phyloP scores from a whole-genome alignment of 2,329 filamentous ascomycete species.

The Epicoccum sorghinum region DNA sequence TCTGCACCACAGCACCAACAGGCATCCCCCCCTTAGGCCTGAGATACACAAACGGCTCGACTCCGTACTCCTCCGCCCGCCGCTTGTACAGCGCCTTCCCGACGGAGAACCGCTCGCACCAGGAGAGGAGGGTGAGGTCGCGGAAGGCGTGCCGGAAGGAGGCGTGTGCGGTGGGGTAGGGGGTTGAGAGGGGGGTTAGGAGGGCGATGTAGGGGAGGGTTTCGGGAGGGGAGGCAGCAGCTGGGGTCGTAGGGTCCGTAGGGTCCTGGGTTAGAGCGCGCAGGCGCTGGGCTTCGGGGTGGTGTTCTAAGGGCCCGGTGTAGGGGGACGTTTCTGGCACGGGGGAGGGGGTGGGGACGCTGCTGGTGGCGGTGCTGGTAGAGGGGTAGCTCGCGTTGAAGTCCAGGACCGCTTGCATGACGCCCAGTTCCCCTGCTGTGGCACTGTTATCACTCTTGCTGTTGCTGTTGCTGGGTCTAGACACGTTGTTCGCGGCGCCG shows the following conservation, averaged over 20 bases:
- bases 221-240: not conserved
- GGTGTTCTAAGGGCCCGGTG: not conserved
- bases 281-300: conserved; percentile 19
- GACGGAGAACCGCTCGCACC: conserved; percentile 49
- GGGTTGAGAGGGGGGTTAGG: conserved; percentile 38
- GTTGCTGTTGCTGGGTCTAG: not conserved
- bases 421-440: not conserved
- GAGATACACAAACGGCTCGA: conserved; percentile 40
- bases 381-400: not conserved
- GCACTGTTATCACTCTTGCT: not conserved
- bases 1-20: too few relatives aligned
- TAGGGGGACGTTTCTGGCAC: conserved; percentile 1
- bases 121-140: conserved; percentile 48
- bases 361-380: not conserved
- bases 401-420: conserved; percentile 4
- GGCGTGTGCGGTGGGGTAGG: conserved; percentile 42
- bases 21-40: conserved; percentile 13
- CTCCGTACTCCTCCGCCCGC: too few relatives aligned
- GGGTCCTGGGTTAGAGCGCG: too few relatives aligned
- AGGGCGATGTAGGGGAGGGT: conserved; percentile 24
- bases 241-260: too few relatives aligned
- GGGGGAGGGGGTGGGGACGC: conserved; percentile 16
- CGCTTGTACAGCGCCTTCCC: not conserved
- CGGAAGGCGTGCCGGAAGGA: conserved; percentile 50
- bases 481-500: not conserved